A percentile compares a stretch with the other conserved stretches of the same genome.
Conservation (phyloP, 1,139 yeast genomes). For the Trichomonascaceae sp. region DNA sequence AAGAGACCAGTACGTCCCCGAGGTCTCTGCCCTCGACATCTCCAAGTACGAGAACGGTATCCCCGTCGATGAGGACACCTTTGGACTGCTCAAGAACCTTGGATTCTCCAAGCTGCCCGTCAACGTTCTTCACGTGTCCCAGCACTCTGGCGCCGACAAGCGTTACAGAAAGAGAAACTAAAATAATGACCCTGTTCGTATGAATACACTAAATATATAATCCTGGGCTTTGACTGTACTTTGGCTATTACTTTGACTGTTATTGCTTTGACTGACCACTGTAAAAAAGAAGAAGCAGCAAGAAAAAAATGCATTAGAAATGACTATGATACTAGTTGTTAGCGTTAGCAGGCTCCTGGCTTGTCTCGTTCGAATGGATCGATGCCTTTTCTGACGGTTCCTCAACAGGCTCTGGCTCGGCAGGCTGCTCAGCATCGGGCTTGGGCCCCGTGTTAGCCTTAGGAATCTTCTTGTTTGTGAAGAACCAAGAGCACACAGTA, state of each 20-base stretch:
- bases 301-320: no score
- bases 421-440: no score
- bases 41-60: slow-evolving; percentile 93
- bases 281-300: no score
- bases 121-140: slow-evolving; percentile 82
- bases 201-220: no score
- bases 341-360: no score
- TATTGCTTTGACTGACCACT: no score
- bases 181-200: slow-evolving; percentile 14
- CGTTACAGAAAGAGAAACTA: slow-evolving; percentile 94
- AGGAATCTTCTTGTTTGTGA: slow-evolving; percentile 15
- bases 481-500: slow-evolving; percentile 9
- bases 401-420: no score
- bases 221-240: no score
- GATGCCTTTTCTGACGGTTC: no score
- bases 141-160: slow-evolving; percentile 84
- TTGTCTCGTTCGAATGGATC: no score
- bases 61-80: slow-evolving; percentile 97
- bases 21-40: slow-evolving; percentile 98
- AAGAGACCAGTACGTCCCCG: slow-evolving; percentile 99
- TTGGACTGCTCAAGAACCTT: slow-evolving; percentile 88
- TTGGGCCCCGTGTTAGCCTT: slow-evolving; percentile 3
- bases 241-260: no score
- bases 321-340: no score
- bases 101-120: slow-evolving; percentile 88